phyloP scores from a whole-genome alignment of 768 basidiomycete species.

The Lactarius indigo region DNA sequence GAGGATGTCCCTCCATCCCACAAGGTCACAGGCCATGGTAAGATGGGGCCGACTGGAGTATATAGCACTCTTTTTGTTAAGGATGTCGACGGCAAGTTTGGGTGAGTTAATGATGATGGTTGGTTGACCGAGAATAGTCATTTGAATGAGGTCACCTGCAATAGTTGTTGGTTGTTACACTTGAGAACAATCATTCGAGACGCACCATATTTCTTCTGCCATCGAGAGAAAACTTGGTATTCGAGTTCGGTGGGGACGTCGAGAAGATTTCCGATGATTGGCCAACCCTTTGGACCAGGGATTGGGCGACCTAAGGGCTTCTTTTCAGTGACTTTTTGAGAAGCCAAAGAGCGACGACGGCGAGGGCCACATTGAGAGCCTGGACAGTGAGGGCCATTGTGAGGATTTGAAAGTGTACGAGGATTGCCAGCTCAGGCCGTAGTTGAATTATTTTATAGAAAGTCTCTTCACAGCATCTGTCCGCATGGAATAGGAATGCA shows the following conservation, averaged over 20 bases:
- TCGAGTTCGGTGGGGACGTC: slow-evolving; percentile 24
- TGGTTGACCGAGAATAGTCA: slow-evolving; percentile 28
- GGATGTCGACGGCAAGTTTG: slow-evolving; percentile 25
- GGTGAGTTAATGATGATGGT: slow-evolving; percentile 29
- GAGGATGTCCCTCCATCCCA: slow-evolving; percentile 25
- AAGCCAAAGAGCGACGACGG: slow-evolving; percentile 15
- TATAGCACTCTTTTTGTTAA: slow-evolving; percentile 30
- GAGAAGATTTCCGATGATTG: slow-evolving; percentile 25
- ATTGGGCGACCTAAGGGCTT: slow-evolving; percentile 19
- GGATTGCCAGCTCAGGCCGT: neutral
- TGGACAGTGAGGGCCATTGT: slow-evolving; percentile 16
- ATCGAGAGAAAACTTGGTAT: slow-evolving; percentile 20
- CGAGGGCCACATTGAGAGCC: slow-evolving; percentile 13
- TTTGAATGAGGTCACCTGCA: slow-evolving; percentile 28
- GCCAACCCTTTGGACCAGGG: slow-evolving; percentile 24
- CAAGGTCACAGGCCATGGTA: slow-evolving; percentile 27
- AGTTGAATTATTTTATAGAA: slow-evolving; percentile 12
- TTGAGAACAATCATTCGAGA: neutral
- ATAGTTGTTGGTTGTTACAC: neutral
- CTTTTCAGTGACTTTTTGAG: slow-evolving; percentile 20
- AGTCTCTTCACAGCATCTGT: too few relatives aligned
- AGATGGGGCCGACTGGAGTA: slow-evolving; percentile 29
- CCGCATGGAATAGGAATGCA: slow-evolving; percentile 8
- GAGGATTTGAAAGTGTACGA: neutral
- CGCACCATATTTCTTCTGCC: slow-evolving; percentile 24